Base-by-base conservation (phyloP, 331 rosid genomes). In the Pyrus hybrid region DNA sequence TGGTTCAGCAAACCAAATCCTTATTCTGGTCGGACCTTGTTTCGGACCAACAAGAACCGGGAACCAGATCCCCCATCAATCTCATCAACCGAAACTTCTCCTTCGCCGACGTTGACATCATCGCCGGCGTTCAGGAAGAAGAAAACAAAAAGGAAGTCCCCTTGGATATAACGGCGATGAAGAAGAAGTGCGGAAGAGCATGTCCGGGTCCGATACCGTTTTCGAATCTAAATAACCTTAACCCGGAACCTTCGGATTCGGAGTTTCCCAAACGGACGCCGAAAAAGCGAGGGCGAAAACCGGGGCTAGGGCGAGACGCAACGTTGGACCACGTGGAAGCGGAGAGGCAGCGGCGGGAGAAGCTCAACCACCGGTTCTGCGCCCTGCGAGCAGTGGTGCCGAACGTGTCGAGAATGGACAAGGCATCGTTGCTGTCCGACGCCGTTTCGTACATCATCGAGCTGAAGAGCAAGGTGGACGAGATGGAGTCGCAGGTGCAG, bases 361-460 rank as follows among this genome's bases (percentile, higher is more conserved):
- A 92, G 82, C 82, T 94, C 13, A 94, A 94, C 89, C 91, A 85
- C 63, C 77, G 96, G 0, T 92, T 92, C 86, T 94, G 92, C 68
- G 95, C 96, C 0, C 60, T 94, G 1, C 82, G 97, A 8, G 90
- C 99, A 4, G 96, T 84, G 71, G 99, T 94, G 6, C 97, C 99
- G 0, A 90, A 94, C 67, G 97, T 94, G 13, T 91, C 99, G 9
- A 80, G 91, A 29, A 94, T 94, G 97, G 99, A 94, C 83, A 94
- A 92, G 68, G 96, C 99, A 3, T 94, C 99, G 0, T 21, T 92
- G 73, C 54, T 94, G 3, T 88, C 96, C 0, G 99, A 94, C 26
- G 97, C 99, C 5, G 93, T 94, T 1, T 81, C 89, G n/a, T 94
- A 92, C 79, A 94, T 94, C 77, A 86, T 81, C 70, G 85, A 88